Evolutionary conservation across 257 asterid genomes (phyloP).

Genomic region (Nicotiana sylvestris): DNA sequence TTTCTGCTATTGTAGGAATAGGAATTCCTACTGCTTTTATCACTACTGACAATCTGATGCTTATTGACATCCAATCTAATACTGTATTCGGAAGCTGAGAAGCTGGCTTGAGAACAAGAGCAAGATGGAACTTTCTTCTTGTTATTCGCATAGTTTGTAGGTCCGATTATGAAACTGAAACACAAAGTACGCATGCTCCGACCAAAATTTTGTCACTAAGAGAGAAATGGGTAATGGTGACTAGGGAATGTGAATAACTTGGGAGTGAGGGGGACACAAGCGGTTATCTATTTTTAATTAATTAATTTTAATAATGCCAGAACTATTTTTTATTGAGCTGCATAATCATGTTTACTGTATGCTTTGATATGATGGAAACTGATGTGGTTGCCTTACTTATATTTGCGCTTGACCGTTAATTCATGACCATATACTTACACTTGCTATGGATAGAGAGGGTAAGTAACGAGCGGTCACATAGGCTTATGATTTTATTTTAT

Average conservation of each 20-base stretch:
- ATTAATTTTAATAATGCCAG: not conserved
- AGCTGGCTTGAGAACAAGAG: not conserved
- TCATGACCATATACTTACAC: not conserved
- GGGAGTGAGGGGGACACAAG: not conserved
- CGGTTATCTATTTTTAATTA: not conserved
- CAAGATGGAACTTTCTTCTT: not conserved
- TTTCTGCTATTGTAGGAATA: not conserved
- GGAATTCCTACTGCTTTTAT: too few species aligned
- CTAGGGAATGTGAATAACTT: not conserved
- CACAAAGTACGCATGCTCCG: not conserved
- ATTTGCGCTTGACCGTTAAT: not conserved
- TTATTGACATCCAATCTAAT: not conserved
- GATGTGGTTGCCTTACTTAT: not conserved
- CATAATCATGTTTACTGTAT: too few species aligned
- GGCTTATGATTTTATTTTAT: not conserved
- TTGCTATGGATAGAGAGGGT: not conserved
- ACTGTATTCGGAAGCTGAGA: not conserved
- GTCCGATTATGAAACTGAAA: not conserved
- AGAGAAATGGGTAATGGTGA: not conserved
- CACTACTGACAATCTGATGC: not conserved
- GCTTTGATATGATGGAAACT: too few species aligned
- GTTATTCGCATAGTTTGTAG: not conserved
- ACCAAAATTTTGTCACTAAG: too few species aligned
- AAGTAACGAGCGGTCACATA: not conserved
- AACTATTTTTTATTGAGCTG: too few species aligned